Base-by-base conservation (phyloP, 768 basidiomycete species). In the Kwoniella heveanensis region DNA sequence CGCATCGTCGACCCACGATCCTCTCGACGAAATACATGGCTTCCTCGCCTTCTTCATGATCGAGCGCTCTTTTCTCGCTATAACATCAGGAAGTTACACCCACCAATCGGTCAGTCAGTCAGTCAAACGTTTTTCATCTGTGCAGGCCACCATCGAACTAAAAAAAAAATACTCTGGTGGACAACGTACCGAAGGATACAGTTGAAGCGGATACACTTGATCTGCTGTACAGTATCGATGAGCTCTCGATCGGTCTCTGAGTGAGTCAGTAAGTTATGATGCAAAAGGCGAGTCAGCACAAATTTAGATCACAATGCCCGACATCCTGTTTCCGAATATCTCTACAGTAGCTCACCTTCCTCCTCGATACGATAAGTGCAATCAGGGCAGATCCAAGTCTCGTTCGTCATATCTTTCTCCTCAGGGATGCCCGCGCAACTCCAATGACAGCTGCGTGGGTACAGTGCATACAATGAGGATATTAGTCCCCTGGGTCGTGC, bases 131-230 rank as follows among this genome's bases (percentile, higher is more conserved):
- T n/a, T n/a, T n/a, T n/a, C n/a, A n/a, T n/a, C n/a, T n/a, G n/a
- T n/a, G n/a, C n/a, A n/a, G n/a, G n/a, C n/a, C n/a, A n/a, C n/a
- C n/a, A n/a, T n/a, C n/a, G n/a, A n/a, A n/a, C n/a, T n/a, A n/a
- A n/a, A n/a, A n/a, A n/a, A n/a, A n/a, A n/a, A n/a, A n/a, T n/a
- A n/a, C n/a, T n/a, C n/a, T n/a, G n/a, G n/a, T n/a, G n/a, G n/a
- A n/a, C n/a, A n/a, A n/a, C n/a, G n/a, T n/a, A 62, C 62, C 62
- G 54, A 6, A 64, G 47, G 46, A 64, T 64, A 53, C 62, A 64
- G 50, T 64, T 64, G 15, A 46, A 64, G 17, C 62, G 30, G 22
- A 64, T 64, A 32, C 62, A 64, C n/a, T 37, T 51, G 32, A 64
- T n/a, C 24, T 64, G 62, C 22, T 57, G 62, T 1, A 51, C 29